These are phyloP conservation scores for Verticillium alfalfae DNA, from an alignment of 2,329 filamentous ascomycete genomes.

Conservation along the genomic window DNA sequence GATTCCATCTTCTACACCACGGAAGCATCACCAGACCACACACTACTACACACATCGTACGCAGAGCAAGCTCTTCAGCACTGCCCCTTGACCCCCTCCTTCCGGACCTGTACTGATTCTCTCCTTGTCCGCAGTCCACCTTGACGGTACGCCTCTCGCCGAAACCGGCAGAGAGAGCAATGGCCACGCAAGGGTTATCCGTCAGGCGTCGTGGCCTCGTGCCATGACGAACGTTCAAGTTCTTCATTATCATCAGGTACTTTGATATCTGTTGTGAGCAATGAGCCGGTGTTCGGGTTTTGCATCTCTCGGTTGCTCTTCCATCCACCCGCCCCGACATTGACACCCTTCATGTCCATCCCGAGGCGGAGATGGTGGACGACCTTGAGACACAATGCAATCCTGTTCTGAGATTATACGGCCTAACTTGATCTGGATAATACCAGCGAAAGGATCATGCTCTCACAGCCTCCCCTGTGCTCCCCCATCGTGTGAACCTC, in stretches of 20 bases:
- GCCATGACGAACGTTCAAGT: conserved; percentile 2
- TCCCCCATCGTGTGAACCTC: conserved; percentile 11
- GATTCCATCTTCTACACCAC: background rate
- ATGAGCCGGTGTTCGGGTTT: conserved; percentile 4
- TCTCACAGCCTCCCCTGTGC: conserved; percentile 40
- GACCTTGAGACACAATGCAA: background rate
- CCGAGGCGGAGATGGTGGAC: background rate
- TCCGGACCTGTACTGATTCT: background rate
- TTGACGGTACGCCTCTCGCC: background rate
- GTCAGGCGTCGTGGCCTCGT: background rate
- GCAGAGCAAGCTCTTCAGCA: background rate
- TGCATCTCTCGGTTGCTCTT: background rate
- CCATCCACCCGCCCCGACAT: background rate
- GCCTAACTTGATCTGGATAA: conserved; percentile 98
- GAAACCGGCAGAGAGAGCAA: background rate
- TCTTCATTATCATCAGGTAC: conserved; percentile 2
- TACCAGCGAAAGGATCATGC: conserved; percentile 99
- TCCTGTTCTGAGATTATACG: conserved; percentile 74
- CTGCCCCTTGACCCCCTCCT: background rate
- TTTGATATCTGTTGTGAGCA: conserved; percentile 1
- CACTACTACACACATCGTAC: background rate
- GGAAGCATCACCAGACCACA: background rate
- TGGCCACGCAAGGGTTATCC: conserved; percentile 1
- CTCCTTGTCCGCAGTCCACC: background rate
- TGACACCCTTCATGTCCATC: no score